A percentile compares a stretch with the other conserved stretches of the same genome.
These are phyloP conservation scores for Pezicula neosporulosa DNA, from an alignment of 2,329 filamentous ascomycete genomes.

Conservation along the genomic window DNA sequence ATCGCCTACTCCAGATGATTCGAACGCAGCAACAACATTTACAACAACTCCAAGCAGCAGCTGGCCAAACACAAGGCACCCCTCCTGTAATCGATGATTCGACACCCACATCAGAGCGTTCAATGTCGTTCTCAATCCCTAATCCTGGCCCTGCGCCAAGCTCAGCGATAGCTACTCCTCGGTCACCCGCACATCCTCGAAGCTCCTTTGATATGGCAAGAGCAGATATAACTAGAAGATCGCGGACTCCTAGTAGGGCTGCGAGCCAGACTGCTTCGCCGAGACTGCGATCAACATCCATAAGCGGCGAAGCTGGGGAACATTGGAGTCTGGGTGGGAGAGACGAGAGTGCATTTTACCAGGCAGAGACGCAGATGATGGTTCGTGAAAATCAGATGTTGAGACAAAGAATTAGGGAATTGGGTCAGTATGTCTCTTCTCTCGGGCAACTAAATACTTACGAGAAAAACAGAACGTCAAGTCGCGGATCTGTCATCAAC, in stretches of 20 bases:
- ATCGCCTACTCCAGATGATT: constrained; percentile 75
- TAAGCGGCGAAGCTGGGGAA: constrained; percentile 57
- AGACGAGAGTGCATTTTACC: constrained; percentile 76
- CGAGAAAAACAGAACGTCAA: constrained; percentile 3
- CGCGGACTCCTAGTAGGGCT: constrained; percentile 55
- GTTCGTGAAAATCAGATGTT: constrained; percentile 82
- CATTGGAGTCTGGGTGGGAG: constrained; percentile 56
- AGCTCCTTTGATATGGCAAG: constrained; percentile 58
- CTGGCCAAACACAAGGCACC: constrained; percentile 34
- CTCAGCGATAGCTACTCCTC: constrained; percentile 42
- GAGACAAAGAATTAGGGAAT: constrained; percentile 67
- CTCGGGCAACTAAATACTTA: not conserved
- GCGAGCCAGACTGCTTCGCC: constrained; percentile 52
- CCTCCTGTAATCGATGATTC: constrained; percentile 34
- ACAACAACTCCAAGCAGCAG: constrained; percentile 49
- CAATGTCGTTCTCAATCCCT: constrained; percentile 38
- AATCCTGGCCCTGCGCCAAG: constrained; percentile 31
- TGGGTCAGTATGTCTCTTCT: constrained; percentile 47
- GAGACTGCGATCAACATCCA: constrained; percentile 52
- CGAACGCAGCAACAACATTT: constrained; percentile 71
- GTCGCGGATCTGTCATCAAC: constrained; percentile 20
- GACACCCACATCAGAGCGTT: constrained; percentile 41
- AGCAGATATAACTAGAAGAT: constrained; percentile 52
- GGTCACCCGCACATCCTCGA: constrained; percentile 48
- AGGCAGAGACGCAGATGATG: constrained; percentile 77